phyloP scores from a whole-genome alignment of 2,329 filamentous ascomycete genomes.

The Myriosclerotinia curreyana region DNA sequence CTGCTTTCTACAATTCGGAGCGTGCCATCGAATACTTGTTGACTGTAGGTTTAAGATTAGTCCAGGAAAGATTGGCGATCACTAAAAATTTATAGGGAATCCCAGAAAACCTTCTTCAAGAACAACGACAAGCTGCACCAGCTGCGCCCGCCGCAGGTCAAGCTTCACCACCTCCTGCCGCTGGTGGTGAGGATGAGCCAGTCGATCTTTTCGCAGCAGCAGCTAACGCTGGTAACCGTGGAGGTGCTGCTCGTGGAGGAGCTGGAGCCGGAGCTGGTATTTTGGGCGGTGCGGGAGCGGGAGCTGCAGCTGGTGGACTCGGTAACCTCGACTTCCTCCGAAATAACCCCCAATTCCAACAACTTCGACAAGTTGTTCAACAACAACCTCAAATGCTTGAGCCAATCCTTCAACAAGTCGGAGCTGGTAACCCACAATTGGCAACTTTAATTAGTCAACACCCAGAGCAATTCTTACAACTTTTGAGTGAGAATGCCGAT shows the following conservation, averaged over 20 bases:
- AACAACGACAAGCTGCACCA: slow-evolving; percentile 54
- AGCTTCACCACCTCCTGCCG: slow-evolving; percentile 40
- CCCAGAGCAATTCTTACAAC: slow-evolving; percentile 86
- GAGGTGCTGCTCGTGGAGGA: slow-evolving; percentile 47
- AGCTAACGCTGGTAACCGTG: slow-evolving; percentile 43
- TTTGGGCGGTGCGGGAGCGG: slow-evolving; percentile 47
- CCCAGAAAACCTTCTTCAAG: slow-evolving; percentile 75
- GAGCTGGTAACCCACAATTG: slow-evolving; percentile 89
- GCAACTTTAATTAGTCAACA: slow-evolving; percentile 89
- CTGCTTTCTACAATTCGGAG: slow-evolving; percentile 95
- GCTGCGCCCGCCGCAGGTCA: slow-evolving; percentile 47
- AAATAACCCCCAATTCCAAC: slow-evolving; percentile 96
- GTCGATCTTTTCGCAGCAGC: slow-evolving; percentile 94
- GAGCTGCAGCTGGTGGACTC: slow-evolving; percentile 50
- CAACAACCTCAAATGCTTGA: slow-evolving; percentile 98
- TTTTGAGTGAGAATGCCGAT: slow-evolving; percentile 84
- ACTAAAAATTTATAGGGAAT: slow-evolving; percentile 64
- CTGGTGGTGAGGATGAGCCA: slow-evolving; percentile 60
- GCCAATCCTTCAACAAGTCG: slow-evolving; percentile 94
- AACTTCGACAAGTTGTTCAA: slow-evolving; percentile 93
- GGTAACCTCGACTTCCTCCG: slow-evolving; percentile 90
- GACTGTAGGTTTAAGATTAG: slow-evolving; percentile 56
- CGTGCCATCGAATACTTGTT: slow-evolving; percentile 95
- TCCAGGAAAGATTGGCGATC: neutral
- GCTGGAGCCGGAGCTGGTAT: slow-evolving; percentile 45